phyloP scores from a whole-genome alignment of 1,284 basidiomycete genomes.

The Fomes fomentarius region DNA sequence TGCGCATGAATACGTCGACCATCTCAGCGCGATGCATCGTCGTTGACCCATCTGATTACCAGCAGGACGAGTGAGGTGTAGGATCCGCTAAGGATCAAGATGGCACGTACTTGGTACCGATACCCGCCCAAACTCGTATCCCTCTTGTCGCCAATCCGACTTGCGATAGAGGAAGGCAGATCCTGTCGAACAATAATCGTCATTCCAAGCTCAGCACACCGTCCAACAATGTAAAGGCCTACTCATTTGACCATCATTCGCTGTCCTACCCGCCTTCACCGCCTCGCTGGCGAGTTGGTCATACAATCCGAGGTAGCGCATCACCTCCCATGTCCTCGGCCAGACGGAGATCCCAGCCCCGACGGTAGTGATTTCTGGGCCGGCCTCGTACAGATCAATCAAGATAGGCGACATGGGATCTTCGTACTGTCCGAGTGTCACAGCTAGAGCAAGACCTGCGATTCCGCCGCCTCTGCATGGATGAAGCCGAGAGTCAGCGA shows the following conservation, averaged over 20 bases:
- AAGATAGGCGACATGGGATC: constrained; percentile 26
- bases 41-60: constrained; percentile 36
- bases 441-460: constrained; percentile 41
- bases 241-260: neutral
- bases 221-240: neutral
- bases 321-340: constrained; percentile 43
- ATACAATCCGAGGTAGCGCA: constrained; percentile 39
- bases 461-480: constrained; percentile 40
- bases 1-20: constrained; percentile 34
- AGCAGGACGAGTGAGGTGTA: neutral
- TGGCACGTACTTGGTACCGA: constrained; percentile 15
- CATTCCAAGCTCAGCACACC: neutral
- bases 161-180: constrained; percentile 24
- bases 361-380: constrained; percentile 37
- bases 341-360: constrained; percentile 43
- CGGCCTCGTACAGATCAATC: constrained; percentile 41
- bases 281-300: constrained; percentile 32
- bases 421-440: constrained; percentile 34
- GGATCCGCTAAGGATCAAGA: neutral
- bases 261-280: constrained; percentile 8
- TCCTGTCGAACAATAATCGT: constrained; percentile 1
- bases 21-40: constrained; percentile 38
- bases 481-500: neutral
- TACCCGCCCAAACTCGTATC: constrained; percentile 18
- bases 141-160: constrained; percentile 20